A percentile compares a stretch with the other conserved stretches of the same genome.
phyloP scores from a whole-genome alignment of 176 grass and related monocot genomes.

The Musa troglodytarum region DNA sequence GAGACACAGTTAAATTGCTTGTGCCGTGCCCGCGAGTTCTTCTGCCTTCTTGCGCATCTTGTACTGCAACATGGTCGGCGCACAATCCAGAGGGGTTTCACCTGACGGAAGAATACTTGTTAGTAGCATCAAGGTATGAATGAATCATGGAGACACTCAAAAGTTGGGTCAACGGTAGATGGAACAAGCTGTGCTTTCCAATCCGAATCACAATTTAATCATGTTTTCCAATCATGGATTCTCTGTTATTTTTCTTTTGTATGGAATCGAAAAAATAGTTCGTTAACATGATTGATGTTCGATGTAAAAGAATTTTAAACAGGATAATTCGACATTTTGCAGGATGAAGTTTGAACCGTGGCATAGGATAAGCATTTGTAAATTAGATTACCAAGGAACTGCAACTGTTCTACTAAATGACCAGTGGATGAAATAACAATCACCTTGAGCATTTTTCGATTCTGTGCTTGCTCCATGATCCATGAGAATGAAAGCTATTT shows the following conservation, averaged over 20 bases:
- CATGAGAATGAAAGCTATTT: conserved; percentile 89
- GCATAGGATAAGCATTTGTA: too few relatives aligned
- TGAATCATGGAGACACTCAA: too few relatives aligned
- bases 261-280: too few relatives aligned
- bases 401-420: conserved; percentile 13
- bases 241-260: too few relatives aligned
- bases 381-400: neutral
- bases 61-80: conserved; percentile 94
- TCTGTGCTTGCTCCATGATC: conserved; percentile 74
- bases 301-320: too few relatives aligned
- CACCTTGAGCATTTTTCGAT: conserved; percentile 95
- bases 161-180: too few relatives aligned
- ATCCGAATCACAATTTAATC: too few relatives aligned
- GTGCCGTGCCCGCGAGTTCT: conserved; percentile 28
- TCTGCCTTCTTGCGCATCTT: conserved; percentile 69
- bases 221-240: too few relatives aligned
- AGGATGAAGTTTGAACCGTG: too few relatives aligned
- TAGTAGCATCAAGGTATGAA: neutral
- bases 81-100: conserved; percentile 91
- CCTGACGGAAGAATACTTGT: conserved; percentile 40
- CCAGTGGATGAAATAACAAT: neutral
- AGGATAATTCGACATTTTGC: too few relatives aligned
- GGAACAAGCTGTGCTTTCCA: too few relatives aligned
- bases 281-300: too few relatives aligned
- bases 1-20: neutral